Conservation (phyloP, 345 rosid species). For the Syzygium jambos region DNA sequence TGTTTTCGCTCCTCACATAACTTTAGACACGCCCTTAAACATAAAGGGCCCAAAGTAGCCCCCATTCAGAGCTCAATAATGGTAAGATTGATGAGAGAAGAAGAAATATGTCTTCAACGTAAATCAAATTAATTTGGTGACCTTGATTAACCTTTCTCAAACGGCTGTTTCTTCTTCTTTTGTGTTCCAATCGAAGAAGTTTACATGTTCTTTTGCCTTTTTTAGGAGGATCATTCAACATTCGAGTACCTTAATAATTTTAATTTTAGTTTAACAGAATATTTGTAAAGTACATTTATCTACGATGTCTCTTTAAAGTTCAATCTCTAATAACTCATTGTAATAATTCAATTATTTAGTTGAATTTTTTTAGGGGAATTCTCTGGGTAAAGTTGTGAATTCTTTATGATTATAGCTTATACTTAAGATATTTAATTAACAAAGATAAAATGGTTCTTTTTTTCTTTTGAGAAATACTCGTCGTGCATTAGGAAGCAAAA, state of each 20-base stretch:
- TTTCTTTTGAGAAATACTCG: background rate
- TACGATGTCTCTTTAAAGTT: background rate
- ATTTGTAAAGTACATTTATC: background rate
- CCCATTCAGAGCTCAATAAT: background rate
- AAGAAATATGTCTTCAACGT: background rate
- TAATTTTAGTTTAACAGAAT: background rate
- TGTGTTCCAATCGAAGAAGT: background rate
- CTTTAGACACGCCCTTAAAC: background rate
- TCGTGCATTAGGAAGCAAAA: background rate
- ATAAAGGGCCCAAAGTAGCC: background rate
- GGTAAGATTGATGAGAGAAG: background rate
- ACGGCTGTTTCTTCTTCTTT: background rate
- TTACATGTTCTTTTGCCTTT: background rate
- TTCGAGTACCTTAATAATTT: background rate
- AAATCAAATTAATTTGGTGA: background rate
- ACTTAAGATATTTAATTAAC: background rate
- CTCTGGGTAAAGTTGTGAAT: background rate
- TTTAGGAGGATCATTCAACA: background rate
- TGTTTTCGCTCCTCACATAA: background rate
- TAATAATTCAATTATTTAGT: background rate
- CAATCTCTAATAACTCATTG: background rate
- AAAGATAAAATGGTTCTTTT: background rate
- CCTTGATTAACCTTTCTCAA: background rate
- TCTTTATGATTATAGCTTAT: background rate
- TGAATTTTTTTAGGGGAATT: background rate